These are phyloP conservation scores for Laguncularia racemosa DNA, from an alignment of 345 rosid species.

Conservation along the genomic window DNA sequence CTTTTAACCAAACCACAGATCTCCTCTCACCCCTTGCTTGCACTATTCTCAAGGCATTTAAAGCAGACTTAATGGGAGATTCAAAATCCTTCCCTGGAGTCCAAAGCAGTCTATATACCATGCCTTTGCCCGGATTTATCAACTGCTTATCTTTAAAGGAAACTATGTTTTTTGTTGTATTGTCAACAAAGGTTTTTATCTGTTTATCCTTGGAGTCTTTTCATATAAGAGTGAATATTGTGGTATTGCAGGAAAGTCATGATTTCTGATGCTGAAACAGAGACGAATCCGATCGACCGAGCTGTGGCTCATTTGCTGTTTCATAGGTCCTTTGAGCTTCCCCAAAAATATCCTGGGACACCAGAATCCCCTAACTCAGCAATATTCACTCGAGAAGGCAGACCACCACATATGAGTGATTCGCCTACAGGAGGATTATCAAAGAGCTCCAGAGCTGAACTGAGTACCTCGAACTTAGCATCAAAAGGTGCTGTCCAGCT, in stretches of 20 bases:
- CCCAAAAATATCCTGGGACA: slow-evolving; percentile 39
- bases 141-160: no score
- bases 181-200: no score
- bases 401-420: slow-evolving; percentile 16
- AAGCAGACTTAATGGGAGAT: no score
- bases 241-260: slow-evolving; percentile 30
- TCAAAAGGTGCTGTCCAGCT: slow-evolving; percentile 11
- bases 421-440: slow-evolving; percentile 20
- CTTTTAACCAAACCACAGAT: no score
- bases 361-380: slow-evolving; percentile 51
- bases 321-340: slow-evolving; percentile 50
- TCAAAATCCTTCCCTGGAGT: no score
- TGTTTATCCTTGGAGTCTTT: background rate
- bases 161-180: background rate
- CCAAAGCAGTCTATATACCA: no score
- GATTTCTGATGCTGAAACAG: slow-evolving; percentile 65
- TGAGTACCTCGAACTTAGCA: slow-evolving; percentile 27
- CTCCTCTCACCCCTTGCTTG: no score
- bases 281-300: slow-evolving; percentile 85
- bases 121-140: no score
- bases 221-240: background rate
- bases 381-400: slow-evolving; percentile 31
- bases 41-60: no score
- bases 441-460: slow-evolving; percentile 22
- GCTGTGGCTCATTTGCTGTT: slow-evolving; percentile 87